Conservation (phyloP, 2,329 filamentous ascomycete species). For the Cytospora piceicola region DNA sequence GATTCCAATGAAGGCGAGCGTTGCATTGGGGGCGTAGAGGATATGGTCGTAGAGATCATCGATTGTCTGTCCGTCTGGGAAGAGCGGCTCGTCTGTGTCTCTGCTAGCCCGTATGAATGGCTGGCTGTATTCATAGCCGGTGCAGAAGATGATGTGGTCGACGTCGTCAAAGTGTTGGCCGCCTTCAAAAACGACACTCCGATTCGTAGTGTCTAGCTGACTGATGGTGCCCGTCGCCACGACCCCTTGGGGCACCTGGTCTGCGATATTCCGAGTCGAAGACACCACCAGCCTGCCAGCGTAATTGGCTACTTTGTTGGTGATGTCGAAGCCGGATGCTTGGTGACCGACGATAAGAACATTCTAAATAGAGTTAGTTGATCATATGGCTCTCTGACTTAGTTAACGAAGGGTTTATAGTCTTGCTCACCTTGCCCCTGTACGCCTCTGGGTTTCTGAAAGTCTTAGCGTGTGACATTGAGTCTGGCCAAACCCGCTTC, state of each 20-base stretch:
- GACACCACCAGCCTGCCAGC: constrained; percentile 2
- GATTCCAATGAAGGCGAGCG: constrained; percentile 9
- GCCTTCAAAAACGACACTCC: not conserved
- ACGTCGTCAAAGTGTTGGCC: not conserved
- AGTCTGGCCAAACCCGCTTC: not conserved
- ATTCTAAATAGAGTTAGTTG: not conserved
- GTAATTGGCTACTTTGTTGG: not conserved
- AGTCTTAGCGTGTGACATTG: not conserved
- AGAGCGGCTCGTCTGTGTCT: not conserved
- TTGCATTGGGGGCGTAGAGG: not conserved
- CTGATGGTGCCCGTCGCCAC: not conserved
- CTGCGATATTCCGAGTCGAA: not conserved
- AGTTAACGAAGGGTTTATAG: not conserved
- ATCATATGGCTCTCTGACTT: not conserved
- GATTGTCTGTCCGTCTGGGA: constrained; percentile 2
- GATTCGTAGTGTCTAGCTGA: not conserved
- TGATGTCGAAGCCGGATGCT: constrained; percentile 16
- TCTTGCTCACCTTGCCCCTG: not conserved
- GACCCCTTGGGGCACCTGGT: not conserved
- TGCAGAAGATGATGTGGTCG: constrained; percentile 16
- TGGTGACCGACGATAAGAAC: constrained; percentile 9
- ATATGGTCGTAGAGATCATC: not conserved
- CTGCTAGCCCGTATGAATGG: constrained; percentile 3
- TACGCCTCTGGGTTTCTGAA: not conserved
- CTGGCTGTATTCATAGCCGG: constrained; percentile 14